Percentiles rank a stretch among this genome's conserved stretches.
phyloP scores from a whole-genome alignment of 495 filamentous ascomycete species.

The Haplographium delicatum region DNA sequence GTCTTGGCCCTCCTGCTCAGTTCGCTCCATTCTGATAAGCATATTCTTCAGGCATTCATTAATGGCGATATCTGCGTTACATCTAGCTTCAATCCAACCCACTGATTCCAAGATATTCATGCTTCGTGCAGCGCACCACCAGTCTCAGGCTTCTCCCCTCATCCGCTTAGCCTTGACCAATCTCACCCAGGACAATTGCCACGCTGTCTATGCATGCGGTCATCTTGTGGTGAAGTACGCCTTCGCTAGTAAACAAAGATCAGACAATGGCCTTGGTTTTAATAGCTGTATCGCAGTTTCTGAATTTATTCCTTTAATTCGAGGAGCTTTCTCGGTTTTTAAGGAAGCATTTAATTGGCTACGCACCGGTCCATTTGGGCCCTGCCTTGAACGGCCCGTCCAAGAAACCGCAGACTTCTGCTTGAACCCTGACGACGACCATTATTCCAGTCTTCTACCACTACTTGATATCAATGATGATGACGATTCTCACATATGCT shows the following conservation, averaged over 20 bases:
- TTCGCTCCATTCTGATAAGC: background rate
- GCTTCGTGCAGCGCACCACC: background rate
- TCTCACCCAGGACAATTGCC: background rate
- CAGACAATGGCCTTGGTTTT: background rate
- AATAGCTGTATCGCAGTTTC: background rate
- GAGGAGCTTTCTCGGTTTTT: background rate
- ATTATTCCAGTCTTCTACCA: background rate
- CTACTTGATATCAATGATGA: background rate
- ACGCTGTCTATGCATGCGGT: slow-evolving; percentile 1
- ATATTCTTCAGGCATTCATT: background rate
- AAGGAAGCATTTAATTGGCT: background rate
- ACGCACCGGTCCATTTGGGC: background rate
- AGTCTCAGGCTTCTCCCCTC: background rate
- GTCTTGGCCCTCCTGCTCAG: background rate
- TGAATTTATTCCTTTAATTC: background rate
- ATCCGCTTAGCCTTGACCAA: background rate
- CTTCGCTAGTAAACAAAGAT: background rate
- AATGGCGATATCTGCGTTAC: background rate
- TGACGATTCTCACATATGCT: background rate
- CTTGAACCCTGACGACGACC: background rate
- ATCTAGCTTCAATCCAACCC: background rate
- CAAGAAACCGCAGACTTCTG: background rate
- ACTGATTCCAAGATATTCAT: background rate
- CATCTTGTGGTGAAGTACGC: background rate
- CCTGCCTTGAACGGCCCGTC: background rate